phyloP scores from a whole-genome alignment of 2,329 filamentous ascomycete genomes.

The Xylaria arbuscula region DNA sequence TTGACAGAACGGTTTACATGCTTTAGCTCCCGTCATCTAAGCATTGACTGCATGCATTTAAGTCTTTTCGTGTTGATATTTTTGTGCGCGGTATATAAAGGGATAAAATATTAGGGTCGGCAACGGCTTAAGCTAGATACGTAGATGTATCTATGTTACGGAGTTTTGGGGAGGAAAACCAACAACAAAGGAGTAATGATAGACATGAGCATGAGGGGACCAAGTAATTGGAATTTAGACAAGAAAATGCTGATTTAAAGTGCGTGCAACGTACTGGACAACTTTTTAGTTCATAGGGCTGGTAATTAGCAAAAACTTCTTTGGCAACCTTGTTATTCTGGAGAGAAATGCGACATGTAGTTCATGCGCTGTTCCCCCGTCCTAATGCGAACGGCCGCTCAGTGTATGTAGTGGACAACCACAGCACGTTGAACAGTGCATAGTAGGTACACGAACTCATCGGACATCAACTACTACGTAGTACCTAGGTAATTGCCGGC shows the following conservation, averaged over 20 bases:
- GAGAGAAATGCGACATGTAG: background rate
- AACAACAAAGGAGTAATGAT: background rate
- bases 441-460: slow-evolving; percentile 1
- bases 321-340: background rate
- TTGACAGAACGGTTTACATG: slow-evolving; percentile 9
- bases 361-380: background rate
- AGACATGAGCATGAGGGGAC: slow-evolving; percentile 1
- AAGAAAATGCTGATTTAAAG: slow-evolving; percentile 7
- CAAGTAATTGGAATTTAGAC: background rate
- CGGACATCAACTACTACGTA: background rate
- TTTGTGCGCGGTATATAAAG: background rate
- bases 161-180: background rate
- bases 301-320: background rate
- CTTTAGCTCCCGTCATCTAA: slow-evolving; percentile 7
- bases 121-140: background rate
- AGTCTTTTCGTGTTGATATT: background rate
- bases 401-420: slow-evolving; percentile 5
- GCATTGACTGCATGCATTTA: background rate
- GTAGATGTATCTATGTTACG: slow-evolving; percentile 8
- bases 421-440: slow-evolving; percentile 4
- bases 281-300: background rate
- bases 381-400: background rate
- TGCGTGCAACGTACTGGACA: background rate
- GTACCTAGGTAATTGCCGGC: background rate
- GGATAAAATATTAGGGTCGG: slow-evolving; percentile 2